Conservation (phyloP, 2,329 filamentous ascomycete species). For the Alternaria arborescens region DNA sequence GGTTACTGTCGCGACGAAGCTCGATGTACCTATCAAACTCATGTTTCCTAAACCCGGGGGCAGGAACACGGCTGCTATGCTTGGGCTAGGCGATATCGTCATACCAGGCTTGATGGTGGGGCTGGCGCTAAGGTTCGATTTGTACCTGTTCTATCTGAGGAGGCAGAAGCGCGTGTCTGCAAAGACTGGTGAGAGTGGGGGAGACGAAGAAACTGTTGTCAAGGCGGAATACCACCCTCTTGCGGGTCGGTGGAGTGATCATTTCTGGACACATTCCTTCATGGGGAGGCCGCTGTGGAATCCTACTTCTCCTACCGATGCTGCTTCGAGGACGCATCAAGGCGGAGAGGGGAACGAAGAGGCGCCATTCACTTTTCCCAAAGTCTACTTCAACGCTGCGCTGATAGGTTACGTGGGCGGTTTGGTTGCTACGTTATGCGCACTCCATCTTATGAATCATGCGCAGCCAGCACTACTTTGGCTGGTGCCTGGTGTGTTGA, state of each 20-base stretch:
- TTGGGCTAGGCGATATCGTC: conserved; percentile 93
- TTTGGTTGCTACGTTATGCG: conserved; percentile 77
- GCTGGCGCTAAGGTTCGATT: conserved; percentile 87
- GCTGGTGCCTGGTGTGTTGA: conserved; percentile 85
- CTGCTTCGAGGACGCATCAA: neutral
- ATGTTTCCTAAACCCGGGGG: conserved; percentile 75
- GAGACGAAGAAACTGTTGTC: conserved; percentile 25
- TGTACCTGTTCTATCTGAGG: conserved; percentile 81
- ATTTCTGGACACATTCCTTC: conserved; percentile 73
- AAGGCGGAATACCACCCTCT: conserved; percentile 58
- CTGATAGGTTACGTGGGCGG: conserved; percentile 79
- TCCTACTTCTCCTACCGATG: neutral
- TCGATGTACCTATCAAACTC: conserved; percentile 94
- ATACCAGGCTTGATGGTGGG: conserved; percentile 91
- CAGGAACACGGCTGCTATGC: conserved; percentile 69
- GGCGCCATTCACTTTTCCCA: conserved; percentile 68
- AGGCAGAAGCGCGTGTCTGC: conserved; percentile 60
- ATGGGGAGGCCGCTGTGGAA: conserved; percentile 39
- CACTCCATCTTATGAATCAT: conserved; percentile 79
- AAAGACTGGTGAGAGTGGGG: conserved; percentile 14
- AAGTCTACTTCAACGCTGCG: conserved; percentile 84
- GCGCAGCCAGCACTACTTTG: conserved; percentile 93
- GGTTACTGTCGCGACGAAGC: conserved; percentile 84
- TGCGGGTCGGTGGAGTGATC: conserved; percentile 81
- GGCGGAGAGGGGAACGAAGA: conserved; percentile 26